These are phyloP conservation scores for Nitzschia sp. DNA, from an alignment of 108 stramenopile genomes.

Conservation along the genomic window DNA sequence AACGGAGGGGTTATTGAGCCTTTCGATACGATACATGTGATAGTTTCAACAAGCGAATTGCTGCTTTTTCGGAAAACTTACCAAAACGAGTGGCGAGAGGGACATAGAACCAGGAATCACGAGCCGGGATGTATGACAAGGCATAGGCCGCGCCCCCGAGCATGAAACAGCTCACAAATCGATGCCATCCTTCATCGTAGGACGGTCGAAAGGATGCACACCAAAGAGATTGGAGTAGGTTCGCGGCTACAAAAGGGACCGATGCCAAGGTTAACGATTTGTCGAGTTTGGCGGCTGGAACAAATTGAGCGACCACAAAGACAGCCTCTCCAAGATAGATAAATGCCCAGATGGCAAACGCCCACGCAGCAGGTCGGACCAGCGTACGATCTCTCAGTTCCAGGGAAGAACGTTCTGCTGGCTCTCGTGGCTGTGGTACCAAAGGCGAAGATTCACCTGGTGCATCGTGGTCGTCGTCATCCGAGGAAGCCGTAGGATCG, in stretches of 20 bases:
- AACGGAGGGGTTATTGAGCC: constrained; percentile 15
- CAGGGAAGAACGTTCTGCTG: not conserved
- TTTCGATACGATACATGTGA: too few species aligned
- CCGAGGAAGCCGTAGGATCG: not conserved
- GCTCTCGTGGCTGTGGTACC: not conserved
- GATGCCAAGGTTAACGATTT: constrained; percentile 36
- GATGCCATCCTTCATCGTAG: constrained; percentile 57
- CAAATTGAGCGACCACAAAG: constrained; percentile 46
- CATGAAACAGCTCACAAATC: constrained; percentile 49
- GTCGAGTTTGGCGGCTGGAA: constrained; percentile 1
- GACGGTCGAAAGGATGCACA: constrained; percentile 71
- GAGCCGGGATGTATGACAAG: constrained; percentile 36
- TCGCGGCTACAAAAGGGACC: constrained; percentile 60
- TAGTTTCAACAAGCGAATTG: too few species aligned
- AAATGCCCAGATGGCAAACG: constrained; percentile 81
- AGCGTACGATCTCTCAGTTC: constrained; percentile 38
- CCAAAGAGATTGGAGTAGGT: constrained; percentile 72
- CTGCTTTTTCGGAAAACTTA: too few species aligned
- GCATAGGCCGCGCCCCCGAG: constrained; percentile 62
- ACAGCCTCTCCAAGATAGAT: constrained; percentile 73
- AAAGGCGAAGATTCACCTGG: not conserved
- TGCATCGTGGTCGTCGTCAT: not conserved
- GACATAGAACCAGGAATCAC: not conserved
- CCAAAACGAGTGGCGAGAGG: not conserved
- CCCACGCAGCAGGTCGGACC: constrained; percentile 69